Conservation (phyloP, 768 basidiomycete genomes). For the Lactarius hengduanensis region DNA sequence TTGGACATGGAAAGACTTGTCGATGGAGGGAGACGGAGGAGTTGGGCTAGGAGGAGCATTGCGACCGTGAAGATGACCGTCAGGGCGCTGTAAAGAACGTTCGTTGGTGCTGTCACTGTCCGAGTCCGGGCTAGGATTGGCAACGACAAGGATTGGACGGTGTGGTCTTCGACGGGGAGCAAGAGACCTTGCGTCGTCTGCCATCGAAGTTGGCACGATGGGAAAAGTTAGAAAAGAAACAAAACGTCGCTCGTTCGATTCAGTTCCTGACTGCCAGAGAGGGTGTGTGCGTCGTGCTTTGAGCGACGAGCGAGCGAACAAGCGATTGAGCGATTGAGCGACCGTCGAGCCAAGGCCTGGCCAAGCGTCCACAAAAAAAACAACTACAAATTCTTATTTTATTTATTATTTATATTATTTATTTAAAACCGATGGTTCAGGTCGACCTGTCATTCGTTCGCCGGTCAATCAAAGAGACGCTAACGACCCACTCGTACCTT, state of each 20-base stretch:
- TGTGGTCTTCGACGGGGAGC: slow-evolving; percentile 33
- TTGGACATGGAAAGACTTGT: slow-evolving; percentile 29
- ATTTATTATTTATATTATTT: not conserved
- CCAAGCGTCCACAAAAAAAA: slow-evolving; percentile 1
- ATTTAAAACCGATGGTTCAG: slow-evolving; percentile 5
- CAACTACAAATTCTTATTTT: slow-evolving; percentile 6
- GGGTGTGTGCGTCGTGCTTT: not conserved
- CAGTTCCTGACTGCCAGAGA: not conserved
- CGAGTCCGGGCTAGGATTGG: slow-evolving; percentile 57
- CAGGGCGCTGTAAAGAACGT: slow-evolving; percentile 16
- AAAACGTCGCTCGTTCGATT: not conserved
- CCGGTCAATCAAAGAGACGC: slow-evolving; percentile 18
- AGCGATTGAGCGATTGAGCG: slow-evolving; percentile 2
- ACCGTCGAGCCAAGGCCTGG: not conserved
- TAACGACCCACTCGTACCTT: slow-evolving; percentile 48
- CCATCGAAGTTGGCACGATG: slow-evolving; percentile 41
- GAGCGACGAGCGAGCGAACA: not conserved
- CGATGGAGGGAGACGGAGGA: slow-evolving; percentile 34
- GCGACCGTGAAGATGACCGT: slow-evolving; percentile 29
- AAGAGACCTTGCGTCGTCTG: slow-evolving; percentile 54
- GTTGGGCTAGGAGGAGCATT: slow-evolving; percentile 35
- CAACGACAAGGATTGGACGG: slow-evolving; percentile 51
- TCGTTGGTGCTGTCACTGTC: slow-evolving; percentile 42
- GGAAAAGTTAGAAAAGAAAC: not conserved
- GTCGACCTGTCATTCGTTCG: slow-evolving; percentile 18